Evolutionary conservation across 2,329 filamentous ascomycete species (phyloP), one percentile per base, ranked within the genome.

Genomic region (Trichoderma sp.): DNA sequence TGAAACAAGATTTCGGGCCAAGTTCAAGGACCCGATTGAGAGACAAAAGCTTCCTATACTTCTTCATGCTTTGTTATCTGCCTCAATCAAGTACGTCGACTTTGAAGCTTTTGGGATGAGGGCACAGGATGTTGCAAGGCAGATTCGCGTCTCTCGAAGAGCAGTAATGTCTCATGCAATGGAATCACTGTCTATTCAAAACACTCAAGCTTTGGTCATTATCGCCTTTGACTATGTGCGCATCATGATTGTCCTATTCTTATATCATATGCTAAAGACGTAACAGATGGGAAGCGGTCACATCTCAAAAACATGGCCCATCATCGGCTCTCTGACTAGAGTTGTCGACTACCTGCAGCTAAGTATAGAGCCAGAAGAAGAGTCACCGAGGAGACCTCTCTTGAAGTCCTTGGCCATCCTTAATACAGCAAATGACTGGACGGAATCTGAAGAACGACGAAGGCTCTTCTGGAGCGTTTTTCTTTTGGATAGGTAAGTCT

Each of bases 381-480:
- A 68, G 7, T 68, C 40, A n/a, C 67, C 29, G 33, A 63, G 57
- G 29, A 49, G 56, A 27, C 67, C 67, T 13, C n/a, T 68, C 11
- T 35, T 68, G 27, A 49, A 49, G 27, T 47, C 67, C 13, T 24
- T 66, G 5, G 16, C 63, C 5, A 66, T 66, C 37, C 27, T 66
- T 14, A 21, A 21, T 5, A 57, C 27, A 0, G 72, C 80, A 1
- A 71, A 74, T 3, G 74, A 71, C 33, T 79, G 77, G 77, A 74
- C 76, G 0, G 75, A 79, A 3, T 76, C 78, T 14, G 77, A 79
- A 5, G 76, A 79, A 33, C 69, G 77, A 5, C 69, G 77, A 3
- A 70, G 77, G 8, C 76, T 79, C 0, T 79, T 79, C 57, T 79
- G 77, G 77, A 79, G 72, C 1, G 72, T 79, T 3, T 79, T 79